Percentiles rank a stretch among this genome's conserved stretches.
phyloP scores from a whole-genome alignment of 2,329 filamentous ascomycete genomes.

The Aureobasidium subglaciale region DNA sequence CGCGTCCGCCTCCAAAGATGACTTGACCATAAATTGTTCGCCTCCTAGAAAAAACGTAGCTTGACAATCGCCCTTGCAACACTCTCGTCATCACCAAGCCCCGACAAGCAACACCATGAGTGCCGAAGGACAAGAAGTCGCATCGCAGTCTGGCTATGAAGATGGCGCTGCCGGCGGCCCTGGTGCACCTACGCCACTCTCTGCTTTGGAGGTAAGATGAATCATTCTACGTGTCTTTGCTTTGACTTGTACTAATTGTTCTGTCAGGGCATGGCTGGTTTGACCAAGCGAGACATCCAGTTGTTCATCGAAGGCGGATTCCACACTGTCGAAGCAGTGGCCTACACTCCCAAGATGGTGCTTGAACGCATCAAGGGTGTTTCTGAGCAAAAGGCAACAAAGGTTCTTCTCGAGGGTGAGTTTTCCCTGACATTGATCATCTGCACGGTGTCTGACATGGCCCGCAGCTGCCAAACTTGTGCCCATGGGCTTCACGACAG shows the following conservation, averaged over 20 bases:
- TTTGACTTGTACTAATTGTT: conserved; percentile 13
- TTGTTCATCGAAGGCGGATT: conserved; percentile 85
- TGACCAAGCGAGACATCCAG: conserved; percentile 95
- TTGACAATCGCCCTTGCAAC: not conserved
- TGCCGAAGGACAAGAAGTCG: conserved; percentile 45
- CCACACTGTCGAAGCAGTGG: conserved; percentile 91
- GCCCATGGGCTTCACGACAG: conserved; percentile 97
- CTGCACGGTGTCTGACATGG: conserved; percentile 13
- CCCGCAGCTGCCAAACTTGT: conserved; percentile 80
- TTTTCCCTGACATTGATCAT: not conserved
- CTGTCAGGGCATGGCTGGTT: conserved; percentile 70
- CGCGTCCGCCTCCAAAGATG: not conserved
- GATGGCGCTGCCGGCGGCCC: conserved; percentile 70
- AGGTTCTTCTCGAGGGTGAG: conserved; percentile 80
- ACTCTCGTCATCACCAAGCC: not conserved
- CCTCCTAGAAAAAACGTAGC: not conserved
- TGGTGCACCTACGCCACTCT: conserved; percentile 85
- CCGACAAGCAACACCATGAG: conserved; percentile 32
- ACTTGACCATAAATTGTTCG: conserved; percentile 5
- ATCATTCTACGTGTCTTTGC: conserved; percentile 14
- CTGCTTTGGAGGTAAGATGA: conserved; percentile 68
- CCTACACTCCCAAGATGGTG: conserved; percentile 74
- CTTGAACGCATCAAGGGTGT: conserved; percentile 97
- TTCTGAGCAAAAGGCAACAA: conserved; percentile 90
- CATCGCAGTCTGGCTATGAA: conserved; percentile 66